Evolutionary conservation across 108 stramenopile species (phyloP).

Genomic region (Licmophora abbreviata): DNA sequence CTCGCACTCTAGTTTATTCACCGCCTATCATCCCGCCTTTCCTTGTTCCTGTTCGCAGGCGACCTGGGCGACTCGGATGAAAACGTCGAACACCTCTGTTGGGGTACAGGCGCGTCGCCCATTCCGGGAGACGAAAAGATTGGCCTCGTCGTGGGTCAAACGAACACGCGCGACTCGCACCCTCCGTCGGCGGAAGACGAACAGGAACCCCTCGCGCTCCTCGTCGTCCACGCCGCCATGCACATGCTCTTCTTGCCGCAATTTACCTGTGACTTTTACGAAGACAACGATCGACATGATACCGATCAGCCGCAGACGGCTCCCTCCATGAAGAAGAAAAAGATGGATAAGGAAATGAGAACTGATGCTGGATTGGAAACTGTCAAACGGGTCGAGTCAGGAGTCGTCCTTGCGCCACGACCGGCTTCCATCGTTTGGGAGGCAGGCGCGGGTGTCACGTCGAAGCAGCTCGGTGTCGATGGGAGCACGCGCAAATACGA

Average conservation of each 20-base stretch:
- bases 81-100: constrained; percentile 76
- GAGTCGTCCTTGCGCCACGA: constrained; percentile 40
- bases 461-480: constrained; percentile 29
- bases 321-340: constrained; percentile 4
- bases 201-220: constrained; percentile 80
- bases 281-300: constrained; percentile 37
- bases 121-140: constrained; percentile 41
- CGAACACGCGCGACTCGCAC: constrained; percentile 4
- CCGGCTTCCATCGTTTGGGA: constrained; percentile 75
- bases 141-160: constrained; percentile 35
- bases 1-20: neutral
- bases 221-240: constrained; percentile 90
- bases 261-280: constrained; percentile 90
- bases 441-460: constrained; percentile 50
- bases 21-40: constrained; percentile 1
- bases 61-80: constrained; percentile 72
- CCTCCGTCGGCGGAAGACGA: constrained; percentile 38
- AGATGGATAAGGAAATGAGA: constrained; percentile 38
- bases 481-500: constrained; percentile 74
- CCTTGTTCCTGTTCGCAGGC: constrained; percentile 17
- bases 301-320: constrained; percentile 2
- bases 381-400: constrained; percentile 31
- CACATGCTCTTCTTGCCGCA: constrained; percentile 90
- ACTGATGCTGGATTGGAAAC: constrained; percentile 51
- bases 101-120: constrained; percentile 45